Evolutionary conservation across 2,329 filamentous ascomycete genomes (phyloP), one percentile per base, ranked within the genome.

Genomic region (Talaromyces pinophilus): DNA sequence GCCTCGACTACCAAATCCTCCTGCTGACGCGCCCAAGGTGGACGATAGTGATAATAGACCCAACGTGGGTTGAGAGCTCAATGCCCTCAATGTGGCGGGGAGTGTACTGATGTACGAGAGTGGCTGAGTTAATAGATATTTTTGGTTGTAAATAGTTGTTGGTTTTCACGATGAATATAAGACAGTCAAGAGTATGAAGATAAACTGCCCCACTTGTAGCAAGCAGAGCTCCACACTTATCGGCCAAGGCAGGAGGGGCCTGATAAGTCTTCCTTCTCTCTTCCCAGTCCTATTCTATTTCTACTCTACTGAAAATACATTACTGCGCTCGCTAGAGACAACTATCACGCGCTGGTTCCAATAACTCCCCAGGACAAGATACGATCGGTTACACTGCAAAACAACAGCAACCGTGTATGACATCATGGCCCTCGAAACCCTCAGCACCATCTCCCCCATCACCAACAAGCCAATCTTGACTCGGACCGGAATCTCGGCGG

Each of bases 381-480:
- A 55, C 17, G 10, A 55, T 35, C 17, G 30, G 17, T 22, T 10
- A 22, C 28, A 22, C 30, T 11, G 1, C 1, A 7, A 28, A 1
- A 50, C 6, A 52, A 25, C 15, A 33, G 15, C 15, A 25, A n/a
- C 38, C 13, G 55, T 46, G 22, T 38, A 63, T 63, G 62, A 64
- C 64, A 71, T 57, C 28, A 77, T 87, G 85, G 82, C 83, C 48
- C 74, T 81, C 48, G 86, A 88, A 77, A 85, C 81, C 46, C 83
- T 90, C 72, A 88, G 83, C 38, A 97, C 94, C 70, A 93, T 97
- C 79, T 98, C 94, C 2, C 94, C 94, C 65, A 90, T 87, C 70
- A 97, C 93, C 71, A 94, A 95, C 80, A 88, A 93, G 82, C 85
- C 91, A 65, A 87, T 98, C 77, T 79, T 96, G 71, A 92, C 90